Evolutionary conservation across 441 rosid species (phyloP).

Genomic region (Omphalea diandra): DNA sequence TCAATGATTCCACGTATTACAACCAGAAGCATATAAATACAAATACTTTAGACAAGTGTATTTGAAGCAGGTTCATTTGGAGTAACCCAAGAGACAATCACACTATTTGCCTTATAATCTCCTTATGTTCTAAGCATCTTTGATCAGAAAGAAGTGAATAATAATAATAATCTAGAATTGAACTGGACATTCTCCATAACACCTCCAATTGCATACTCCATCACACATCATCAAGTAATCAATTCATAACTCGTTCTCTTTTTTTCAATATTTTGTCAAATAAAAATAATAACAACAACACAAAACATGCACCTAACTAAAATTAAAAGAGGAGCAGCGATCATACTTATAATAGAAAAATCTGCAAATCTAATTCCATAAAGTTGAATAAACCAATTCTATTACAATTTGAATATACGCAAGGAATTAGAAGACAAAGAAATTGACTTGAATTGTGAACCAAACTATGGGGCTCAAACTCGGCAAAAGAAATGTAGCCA

Average conservation of each 20-base stretch:
- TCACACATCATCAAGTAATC: no score
- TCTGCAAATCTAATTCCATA: neutral
- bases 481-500: slow-evolving; percentile 67
- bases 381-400: neutral
- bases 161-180: no score
- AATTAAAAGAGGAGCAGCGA: neutral
- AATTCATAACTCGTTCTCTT: no score
- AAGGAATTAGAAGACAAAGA: slow-evolving; percentile 11
- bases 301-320: no score
- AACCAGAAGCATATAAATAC: slow-evolving; percentile 22
- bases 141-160: no score
- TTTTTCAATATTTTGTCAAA: no score
- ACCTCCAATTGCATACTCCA: no score
- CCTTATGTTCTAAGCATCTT: slow-evolving; percentile 76
- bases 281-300: no score
- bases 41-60: slow-evolving; percentile 47
- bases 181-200: no score
- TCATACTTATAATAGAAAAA: neutral
- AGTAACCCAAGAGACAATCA: slow-evolving; percentile 69
- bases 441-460: slow-evolving; percentile 58
- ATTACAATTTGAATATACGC: neutral
- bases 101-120: slow-evolving; percentile 58
- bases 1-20: neutral
- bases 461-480: slow-evolving; percentile 94
- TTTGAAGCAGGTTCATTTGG: slow-evolving; percentile 56